A percentile compares a stretch with the other conserved stretches of the same genome.
phyloP scores from a whole-genome alignment of 768 basidiomycete genomes.

The Asterophora parasitica region DNA sequence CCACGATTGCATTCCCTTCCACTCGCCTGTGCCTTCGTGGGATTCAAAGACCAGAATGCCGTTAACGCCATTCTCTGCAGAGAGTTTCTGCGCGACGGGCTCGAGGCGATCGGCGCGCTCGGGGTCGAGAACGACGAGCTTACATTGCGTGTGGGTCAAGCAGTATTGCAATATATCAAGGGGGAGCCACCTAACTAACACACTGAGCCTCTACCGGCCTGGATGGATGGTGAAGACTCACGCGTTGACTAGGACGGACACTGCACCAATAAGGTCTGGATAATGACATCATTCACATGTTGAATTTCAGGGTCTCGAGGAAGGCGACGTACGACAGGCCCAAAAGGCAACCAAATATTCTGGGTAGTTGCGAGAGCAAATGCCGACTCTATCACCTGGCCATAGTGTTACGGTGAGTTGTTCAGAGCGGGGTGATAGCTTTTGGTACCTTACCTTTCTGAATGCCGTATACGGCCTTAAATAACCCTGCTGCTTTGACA shows the following conservation, averaged over 20 bases:
- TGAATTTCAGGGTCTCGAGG: not conserved
- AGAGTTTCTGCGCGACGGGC: conserved; percentile 22
- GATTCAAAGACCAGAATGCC: conserved; percentile 34
- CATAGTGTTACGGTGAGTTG: not conserved
- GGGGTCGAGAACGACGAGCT: conserved; percentile 40
- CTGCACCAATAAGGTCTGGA: conserved; percentile 43
- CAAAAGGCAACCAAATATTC: conserved; percentile 44
- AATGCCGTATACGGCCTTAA: conserved; percentile 37
- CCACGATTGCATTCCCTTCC: conserved; percentile 39
- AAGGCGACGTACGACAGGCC: conserved; percentile 36
- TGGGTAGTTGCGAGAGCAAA: conserved; percentile 46
- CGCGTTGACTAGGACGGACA: conserved; percentile 45
- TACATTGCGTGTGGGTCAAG: conserved; percentile 36
- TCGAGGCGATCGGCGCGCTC: conserved; percentile 40
- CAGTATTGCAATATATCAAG: conserved; percentile 39
- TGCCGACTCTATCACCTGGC: conserved; percentile 37
- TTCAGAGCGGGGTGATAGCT: no score
- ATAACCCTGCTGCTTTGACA: conserved; percentile 33
- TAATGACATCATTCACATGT: not conserved
- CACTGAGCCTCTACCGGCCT: not conserved
- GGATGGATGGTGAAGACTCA: conserved; percentile 17
- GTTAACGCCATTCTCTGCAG: conserved; percentile 24
- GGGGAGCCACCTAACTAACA: conserved; percentile 33
- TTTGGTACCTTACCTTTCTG: conserved; percentile 33
- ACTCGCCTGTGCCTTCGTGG: conserved; percentile 36